Evolutionary conservation across 306 rosid species (phyloP), one percentile per base, ranked within the genome.

Genomic region (Prosopis cineraria): DNA sequence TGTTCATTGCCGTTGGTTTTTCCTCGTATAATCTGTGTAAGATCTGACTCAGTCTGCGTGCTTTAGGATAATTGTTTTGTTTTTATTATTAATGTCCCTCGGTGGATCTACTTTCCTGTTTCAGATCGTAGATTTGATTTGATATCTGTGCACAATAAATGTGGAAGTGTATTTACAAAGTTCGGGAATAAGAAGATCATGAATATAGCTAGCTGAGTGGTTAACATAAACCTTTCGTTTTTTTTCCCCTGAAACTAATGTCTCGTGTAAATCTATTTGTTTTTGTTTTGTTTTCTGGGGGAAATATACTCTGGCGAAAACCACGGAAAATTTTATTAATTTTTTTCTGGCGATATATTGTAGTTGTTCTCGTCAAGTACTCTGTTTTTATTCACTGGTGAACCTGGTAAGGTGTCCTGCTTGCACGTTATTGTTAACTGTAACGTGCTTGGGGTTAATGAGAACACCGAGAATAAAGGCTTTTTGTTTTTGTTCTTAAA

Each of bases 81-180:
- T 24, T 20, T 39, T 40, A 17, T 77, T 43, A 10, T 55, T 30
- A 16, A 11, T 77, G 29, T 70, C 19, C 58, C 17, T 5, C 10
- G 56, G 14, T 20, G 48, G 48, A 68, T 77, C 34, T 4, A 1
- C 36, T 79, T 52, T 62, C 40, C 4, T 6, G 17, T 56, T 77
- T 77, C 12, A 3, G 78, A 60, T 70, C 85, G 9, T 60, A 29
- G 22, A 47, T 81, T 62, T 59, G 10, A 58, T 74, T 52, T 67
- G 0, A 39, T 31, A 29, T 30, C 17, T 14, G 43, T 29, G 52
- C 41, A 29, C 4, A 17, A 13, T 6, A 45, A 47, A 45, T 70
- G 5, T 19, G 60, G 19, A 70, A 47, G 19, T 41, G 47, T 41
- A 37, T n/a, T 75, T 7, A 31, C 9, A 39, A 47, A 31, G 50